A percentile compares a stretch with the other conserved stretches of the same genome.
Conservation (phyloP, 1,284 basidiomycete species). For the Trametes hirsuta region DNA sequence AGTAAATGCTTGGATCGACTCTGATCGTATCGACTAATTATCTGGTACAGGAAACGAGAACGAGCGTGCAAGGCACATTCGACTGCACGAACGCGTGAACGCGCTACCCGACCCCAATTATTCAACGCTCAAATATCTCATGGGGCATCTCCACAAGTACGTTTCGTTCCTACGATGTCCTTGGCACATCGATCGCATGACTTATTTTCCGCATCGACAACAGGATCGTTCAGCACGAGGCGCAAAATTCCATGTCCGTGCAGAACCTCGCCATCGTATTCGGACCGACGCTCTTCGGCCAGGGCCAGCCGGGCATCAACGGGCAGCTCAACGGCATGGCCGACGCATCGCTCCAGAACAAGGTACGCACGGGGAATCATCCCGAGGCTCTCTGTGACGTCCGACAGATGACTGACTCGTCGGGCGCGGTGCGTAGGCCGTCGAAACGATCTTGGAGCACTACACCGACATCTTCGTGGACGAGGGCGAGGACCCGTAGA, state of each 20-base stretch:
- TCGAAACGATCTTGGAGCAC: slow-evolving; percentile 87
- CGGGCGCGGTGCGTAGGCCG: slow-evolving; percentile 53
- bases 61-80: slow-evolving; percentile 90
- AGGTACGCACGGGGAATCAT: slow-evolving; percentile 42
- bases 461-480: slow-evolving; percentile 88
- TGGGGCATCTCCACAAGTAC: slow-evolving; percentile 91
- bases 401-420: background rate
- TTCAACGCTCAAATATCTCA: slow-evolving; percentile 93
- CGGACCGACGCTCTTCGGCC: slow-evolving; percentile 91
- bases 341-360: slow-evolving; percentile 69
- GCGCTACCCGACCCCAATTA: slow-evolving; percentile 98
- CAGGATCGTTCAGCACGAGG: slow-evolving; percentile 77
- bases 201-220: background rate
- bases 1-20: slow-evolving; percentile 38
- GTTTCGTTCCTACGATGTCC: slow-evolving; percentile 23
- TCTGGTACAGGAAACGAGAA: slow-evolving; percentile 81
- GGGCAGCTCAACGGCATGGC: slow-evolving; percentile 48
- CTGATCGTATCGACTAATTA: background rate
- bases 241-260: slow-evolving; percentile 90
- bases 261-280: slow-evolving; percentile 97
- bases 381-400: slow-evolving; percentile 5
- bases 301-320: slow-evolving; percentile 37
- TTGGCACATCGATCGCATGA: slow-evolving; percentile 3
- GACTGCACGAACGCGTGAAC: slow-evolving; percentile 96
- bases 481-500: slow-evolving; percentile 46